Evolutionary conservation across 225 moss, liverwort and hornwort species (phyloP).

Genomic region (Bryoerythrophyllum caledonicum): DNA sequence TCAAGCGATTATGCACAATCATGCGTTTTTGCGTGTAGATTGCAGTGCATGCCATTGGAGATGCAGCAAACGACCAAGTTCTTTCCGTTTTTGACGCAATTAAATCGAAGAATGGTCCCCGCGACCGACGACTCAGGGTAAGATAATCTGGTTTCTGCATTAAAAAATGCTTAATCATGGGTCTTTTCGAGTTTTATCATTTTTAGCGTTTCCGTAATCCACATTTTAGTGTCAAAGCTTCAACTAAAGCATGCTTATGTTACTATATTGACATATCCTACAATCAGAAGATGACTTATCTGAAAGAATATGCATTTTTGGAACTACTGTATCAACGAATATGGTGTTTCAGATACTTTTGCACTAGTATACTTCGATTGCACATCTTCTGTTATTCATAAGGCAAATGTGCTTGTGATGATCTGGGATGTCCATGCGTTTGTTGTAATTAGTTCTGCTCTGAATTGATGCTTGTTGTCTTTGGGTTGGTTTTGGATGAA

Average conservation of each 20-base stretch:
- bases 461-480: conserved; percentile 20
- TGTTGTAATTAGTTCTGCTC: neutral
- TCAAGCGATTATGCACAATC: neutral
- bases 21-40: conserved; percentile 46
- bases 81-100: conserved; percentile 66
- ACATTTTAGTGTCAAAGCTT: no score
- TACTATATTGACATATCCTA: no score
- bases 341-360: no score
- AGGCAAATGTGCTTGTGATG: conserved; percentile 3
- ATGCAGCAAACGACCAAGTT: conserved; percentile 83
- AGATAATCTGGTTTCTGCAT: neutral
- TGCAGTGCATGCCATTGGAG: conserved; percentile 89
- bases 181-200: no score
- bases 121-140: conserved; percentile 90
- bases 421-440: conserved; percentile 3
- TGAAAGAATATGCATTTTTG: no score
- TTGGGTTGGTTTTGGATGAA: no score
- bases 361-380: no score
- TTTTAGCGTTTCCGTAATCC: no score
- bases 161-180: no score
- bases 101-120: conserved; percentile 66
- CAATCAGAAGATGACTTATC: no score
- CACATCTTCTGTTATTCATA: neutral
- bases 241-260: no score
- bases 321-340: no score